These are phyloP conservation scores for Elymus sibiricus DNA, from an alignment of 176 grass and related monocot genomes.

Conservation along the genomic window DNA sequence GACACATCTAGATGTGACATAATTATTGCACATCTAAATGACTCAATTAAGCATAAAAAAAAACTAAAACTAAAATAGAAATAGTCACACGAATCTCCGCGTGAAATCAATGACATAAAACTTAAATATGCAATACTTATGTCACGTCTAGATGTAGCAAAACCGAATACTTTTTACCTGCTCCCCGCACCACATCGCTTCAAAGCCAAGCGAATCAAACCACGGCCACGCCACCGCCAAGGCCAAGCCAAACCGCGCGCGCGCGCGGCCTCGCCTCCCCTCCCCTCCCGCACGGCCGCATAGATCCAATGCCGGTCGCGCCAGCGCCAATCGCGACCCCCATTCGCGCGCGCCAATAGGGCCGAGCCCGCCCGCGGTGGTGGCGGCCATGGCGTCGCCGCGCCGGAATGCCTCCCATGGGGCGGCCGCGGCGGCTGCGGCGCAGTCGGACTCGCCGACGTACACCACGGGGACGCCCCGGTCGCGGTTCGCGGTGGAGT, in stretches of 20 bases:
- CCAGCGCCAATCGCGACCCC: background rate
- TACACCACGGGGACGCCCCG: conserved; percentile 65
- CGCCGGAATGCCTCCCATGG: conserved; percentile 25
- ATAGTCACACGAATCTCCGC: too few species aligned
- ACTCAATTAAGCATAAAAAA: too few species aligned
- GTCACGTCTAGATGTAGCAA: too few species aligned
- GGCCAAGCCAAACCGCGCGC: background rate
- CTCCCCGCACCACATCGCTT: conserved; percentile 17
- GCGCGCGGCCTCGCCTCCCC: conserved; percentile 5
- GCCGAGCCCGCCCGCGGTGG: background rate
- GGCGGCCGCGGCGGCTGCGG: background rate
- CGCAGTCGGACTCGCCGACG: conserved; percentile 56
- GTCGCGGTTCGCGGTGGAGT: conserved; percentile 57
- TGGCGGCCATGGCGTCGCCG: conserved; percentile 23
- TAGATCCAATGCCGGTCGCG: background rate
- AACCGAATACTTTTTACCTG: too few species aligned
- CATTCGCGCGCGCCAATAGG: background rate
- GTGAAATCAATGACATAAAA: too few species aligned
- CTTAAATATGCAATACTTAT: too few species aligned
- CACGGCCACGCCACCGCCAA: too few species aligned
- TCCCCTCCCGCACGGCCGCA: background rate
- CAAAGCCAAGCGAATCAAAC: background rate
- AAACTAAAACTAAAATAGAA: too few species aligned
- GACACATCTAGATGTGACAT: too few species aligned
- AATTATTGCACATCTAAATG: too few species aligned